A percentile compares a stretch with the other conserved stretches of the same genome.
Conservation (phyloP, 129 eudicot species). For the Saposhnikovia divaricata region DNA sequence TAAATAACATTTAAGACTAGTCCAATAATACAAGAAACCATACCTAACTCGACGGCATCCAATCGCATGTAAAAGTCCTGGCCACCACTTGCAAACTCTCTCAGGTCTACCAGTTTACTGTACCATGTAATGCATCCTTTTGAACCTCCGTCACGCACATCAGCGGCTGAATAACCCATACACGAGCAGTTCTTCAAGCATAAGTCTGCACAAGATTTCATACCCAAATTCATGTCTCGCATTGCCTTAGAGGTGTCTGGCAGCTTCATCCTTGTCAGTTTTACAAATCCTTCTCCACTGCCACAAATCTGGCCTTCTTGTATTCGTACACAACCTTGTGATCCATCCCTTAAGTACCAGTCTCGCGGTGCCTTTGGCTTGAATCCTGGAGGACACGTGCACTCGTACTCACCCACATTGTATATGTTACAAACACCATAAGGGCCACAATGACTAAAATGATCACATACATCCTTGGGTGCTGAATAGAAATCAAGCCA, state of each 20-base stretch:
- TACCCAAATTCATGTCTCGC: conserved; percentile 19
- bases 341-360: conserved; percentile 15
- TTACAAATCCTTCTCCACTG: conserved; percentile 22
- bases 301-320: conserved; percentile 18
- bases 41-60: conserved; percentile 48
- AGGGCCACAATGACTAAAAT: background rate
- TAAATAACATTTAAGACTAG: background rate
- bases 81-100: conserved; percentile 34
- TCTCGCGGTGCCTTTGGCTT: conserved; percentile 11
- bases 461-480: background rate
- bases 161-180: conserved; percentile 23
- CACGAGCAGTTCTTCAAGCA: conserved; percentile 29
- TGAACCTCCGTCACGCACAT: background rate
- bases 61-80: conserved; percentile 44
- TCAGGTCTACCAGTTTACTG: conserved; percentile 35
- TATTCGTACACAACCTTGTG: conserved; percentile 18
- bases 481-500: background rate
- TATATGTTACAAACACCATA: background rate
- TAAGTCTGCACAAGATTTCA: conserved; percentile 13
- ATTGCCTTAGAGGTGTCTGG: conserved; percentile 18
- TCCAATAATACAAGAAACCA: background rate
- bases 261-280: conserved; percentile 18
- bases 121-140: conserved; percentile 45
- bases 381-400: conserved; percentile 31
- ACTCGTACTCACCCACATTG: conserved; percentile 3